Evolutionary conservation across 1,284 basidiomycete species (phyloP), one percentile per base, ranked within the genome.

Genomic region (Cystobasidium sp.): DNA sequence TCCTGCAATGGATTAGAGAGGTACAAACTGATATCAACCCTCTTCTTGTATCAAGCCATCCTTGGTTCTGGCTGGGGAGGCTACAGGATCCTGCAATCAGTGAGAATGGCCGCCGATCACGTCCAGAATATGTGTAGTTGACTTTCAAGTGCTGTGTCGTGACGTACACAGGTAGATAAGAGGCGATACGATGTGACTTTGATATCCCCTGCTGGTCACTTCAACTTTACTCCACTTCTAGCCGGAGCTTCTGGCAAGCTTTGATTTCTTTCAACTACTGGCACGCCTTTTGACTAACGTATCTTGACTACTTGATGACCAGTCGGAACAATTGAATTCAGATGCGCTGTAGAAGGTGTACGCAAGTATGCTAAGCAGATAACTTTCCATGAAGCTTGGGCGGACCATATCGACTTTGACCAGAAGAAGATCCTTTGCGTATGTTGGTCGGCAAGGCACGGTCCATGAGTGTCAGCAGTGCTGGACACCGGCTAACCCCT

Each of bases 241-340:
- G 70, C 70, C 10, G 62, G 62, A 6, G 52, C 66, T 24, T 14
- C 64, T 10, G 64, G 64, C 53, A 16, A 20, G 64, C 0, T 6
- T 9, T 37, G 24, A 41, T 24, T 14, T 63, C 16, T 20, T 43
- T 14, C 44, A 24, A 12, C 4, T 16, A 20, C 18, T 55, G 8
- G 22, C 20, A 16, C 20, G 0, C 16, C 47, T 7, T 20, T 46
- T 31, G 16, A 14, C 44, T 47, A 20, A 47, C 61, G 24, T 61
- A 31, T 14, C 14, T 59, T 59, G 52, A 16, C 14, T 37, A 31
- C 37, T 6, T 16, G 16, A 31, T 59, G 4, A 24, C 87, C 91
- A 1, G 91, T 93, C 39, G 92, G 92, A 6, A 93, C 92, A 0
- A 84, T 94, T 62, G 91, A 93, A 77, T 92, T 91, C 79, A 85